phyloP scores from a whole-genome alignment of 2,329 filamentous ascomycete genomes.

The Diaporthe destruens region DNA sequence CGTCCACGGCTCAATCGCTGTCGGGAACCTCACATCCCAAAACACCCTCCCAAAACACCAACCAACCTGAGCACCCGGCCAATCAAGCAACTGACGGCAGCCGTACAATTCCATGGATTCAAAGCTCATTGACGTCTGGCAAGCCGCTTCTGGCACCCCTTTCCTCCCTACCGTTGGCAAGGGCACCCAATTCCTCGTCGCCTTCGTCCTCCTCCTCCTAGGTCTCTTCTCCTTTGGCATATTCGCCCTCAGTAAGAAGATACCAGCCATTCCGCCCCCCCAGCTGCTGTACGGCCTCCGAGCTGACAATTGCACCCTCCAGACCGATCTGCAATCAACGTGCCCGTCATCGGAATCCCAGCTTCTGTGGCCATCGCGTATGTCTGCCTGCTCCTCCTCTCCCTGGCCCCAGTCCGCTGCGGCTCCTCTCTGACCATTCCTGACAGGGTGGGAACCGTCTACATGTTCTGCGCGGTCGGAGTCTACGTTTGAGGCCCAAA shows the following conservation, averaged over 20 bases:
- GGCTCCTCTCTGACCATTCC: conserved; percentile 34
- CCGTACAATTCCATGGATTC: conserved; percentile 71
- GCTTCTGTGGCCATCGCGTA: conserved; percentile 93
- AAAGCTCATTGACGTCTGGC: conserved; percentile 91
- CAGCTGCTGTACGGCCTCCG: too few species aligned
- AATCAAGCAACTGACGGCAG: conserved; percentile 8
- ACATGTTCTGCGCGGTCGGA: conserved; percentile 98
- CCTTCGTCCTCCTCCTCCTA: conserved; percentile 78
- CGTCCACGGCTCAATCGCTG: not conserved
- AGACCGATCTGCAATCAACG: conserved; percentile 86
- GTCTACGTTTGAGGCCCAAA: conserved; percentile 87
- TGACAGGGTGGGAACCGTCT: conserved; percentile 88
- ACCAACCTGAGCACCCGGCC: not conserved
- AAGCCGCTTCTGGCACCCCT: conserved; percentile 88
- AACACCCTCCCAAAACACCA: not conserved
- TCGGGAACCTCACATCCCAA: not conserved
- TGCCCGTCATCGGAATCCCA: conserved; percentile 84
- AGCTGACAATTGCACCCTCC: conserved; percentile 46
- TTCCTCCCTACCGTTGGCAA: conserved; percentile 86
- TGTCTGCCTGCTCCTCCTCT: conserved; percentile 52
- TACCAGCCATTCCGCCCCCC: not conserved
- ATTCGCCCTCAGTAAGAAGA: conserved; percentile 84
- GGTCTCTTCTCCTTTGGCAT: conserved; percentile 80
- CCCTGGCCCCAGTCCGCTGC: not conserved
- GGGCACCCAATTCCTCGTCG: conserved; percentile 84